Evolutionary conservation across 2,329 filamentous ascomycete species (phyloP).

Genomic region (Ciborinia camelliae): DNA sequence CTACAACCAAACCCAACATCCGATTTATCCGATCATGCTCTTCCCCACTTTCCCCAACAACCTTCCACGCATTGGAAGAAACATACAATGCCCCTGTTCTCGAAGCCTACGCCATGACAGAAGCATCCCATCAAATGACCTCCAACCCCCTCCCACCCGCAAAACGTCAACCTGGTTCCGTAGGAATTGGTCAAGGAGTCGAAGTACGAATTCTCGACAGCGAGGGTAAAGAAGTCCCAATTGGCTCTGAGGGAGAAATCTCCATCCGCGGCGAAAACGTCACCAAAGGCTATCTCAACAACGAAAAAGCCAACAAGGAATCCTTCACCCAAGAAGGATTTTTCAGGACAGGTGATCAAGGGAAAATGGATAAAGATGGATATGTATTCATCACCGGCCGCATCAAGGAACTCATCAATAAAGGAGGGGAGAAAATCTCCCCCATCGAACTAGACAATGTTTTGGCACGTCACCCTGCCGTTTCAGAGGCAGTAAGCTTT

Average conservation of each 20-base stretch:
- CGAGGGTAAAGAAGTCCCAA: slow-evolving; percentile 62
- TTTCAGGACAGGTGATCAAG: slow-evolving; percentile 86
- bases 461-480: slow-evolving; percentile 66
- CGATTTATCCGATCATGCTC: slow-evolving; percentile 88
- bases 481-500: slow-evolving; percentile 79
- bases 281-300: slow-evolving; percentile 82
- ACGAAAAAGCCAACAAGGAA: slow-evolving; percentile 68
- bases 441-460: slow-evolving; percentile 86
- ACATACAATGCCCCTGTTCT: slow-evolving; percentile 76
- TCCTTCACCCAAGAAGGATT: slow-evolving; percentile 74
- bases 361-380: slow-evolving; percentile 73
- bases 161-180: slow-evolving; percentile 75
- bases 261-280: slow-evolving; percentile 81
- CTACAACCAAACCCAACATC: slow-evolving; percentile 66
- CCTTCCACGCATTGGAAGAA: slow-evolving; percentile 74
- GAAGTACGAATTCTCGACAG: slow-evolving; percentile 75
- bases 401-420: slow-evolving; percentile 91
- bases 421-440: slow-evolving; percentile 85
- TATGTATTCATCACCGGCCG: slow-evolving; percentile 86
- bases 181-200: slow-evolving; percentile 79
- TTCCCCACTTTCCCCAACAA: slow-evolving; percentile 76
- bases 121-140: slow-evolving; percentile 83
- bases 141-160: slow-evolving; percentile 68
- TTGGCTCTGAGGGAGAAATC: slow-evolving; percentile 74
- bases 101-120: slow-evolving; percentile 91